Percentiles rank a stretch among this genome's conserved stretches.
Conservation (phyloP, 208 protist species). For the Leishmania gerbilli region DNA sequence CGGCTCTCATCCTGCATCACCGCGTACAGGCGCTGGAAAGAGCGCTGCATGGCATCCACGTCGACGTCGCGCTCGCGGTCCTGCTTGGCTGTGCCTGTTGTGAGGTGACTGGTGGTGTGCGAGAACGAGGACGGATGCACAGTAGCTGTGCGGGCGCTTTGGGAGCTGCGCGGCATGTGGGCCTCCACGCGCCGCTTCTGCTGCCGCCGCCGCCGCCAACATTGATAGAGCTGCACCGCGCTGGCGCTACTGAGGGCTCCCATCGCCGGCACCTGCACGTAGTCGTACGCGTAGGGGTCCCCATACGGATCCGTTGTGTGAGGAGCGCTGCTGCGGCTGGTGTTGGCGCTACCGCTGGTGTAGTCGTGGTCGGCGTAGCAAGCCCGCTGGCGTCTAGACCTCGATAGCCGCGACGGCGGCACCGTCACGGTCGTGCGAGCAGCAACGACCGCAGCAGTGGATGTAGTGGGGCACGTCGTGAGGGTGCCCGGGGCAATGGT, state of each 20-base stretch:
- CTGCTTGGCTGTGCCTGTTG: background rate
- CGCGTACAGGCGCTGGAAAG: constrained; percentile 9
- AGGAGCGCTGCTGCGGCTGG: background rate
- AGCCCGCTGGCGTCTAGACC: background rate
- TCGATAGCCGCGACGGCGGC: background rate
- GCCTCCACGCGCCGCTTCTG: background rate
- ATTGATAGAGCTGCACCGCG: constrained; percentile 2
- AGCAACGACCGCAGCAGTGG: background rate
- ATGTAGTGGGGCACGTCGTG: background rate
- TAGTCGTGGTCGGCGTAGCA: background rate
- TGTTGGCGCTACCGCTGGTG: background rate
- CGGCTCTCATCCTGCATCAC: constrained; percentile 5
- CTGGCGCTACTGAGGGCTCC: constrained; percentile 1
- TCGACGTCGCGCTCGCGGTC: background rate
- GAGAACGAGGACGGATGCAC: background rate
- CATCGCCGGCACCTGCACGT: constrained; percentile 13
- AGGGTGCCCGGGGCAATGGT: background rate
- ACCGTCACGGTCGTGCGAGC: background rate
- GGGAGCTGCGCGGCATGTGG: background rate
- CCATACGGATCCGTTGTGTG: background rate
- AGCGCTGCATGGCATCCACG: constrained; percentile 2
- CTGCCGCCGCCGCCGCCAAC: constrained; percentile 2
- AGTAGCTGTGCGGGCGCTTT: background rate
- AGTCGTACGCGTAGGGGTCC: constrained; percentile 21
- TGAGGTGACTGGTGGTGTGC: background rate